Base-by-base conservation (phyloP, 2,329 filamentous ascomycete genomes). In the Epichloe aotearoae region DNA sequence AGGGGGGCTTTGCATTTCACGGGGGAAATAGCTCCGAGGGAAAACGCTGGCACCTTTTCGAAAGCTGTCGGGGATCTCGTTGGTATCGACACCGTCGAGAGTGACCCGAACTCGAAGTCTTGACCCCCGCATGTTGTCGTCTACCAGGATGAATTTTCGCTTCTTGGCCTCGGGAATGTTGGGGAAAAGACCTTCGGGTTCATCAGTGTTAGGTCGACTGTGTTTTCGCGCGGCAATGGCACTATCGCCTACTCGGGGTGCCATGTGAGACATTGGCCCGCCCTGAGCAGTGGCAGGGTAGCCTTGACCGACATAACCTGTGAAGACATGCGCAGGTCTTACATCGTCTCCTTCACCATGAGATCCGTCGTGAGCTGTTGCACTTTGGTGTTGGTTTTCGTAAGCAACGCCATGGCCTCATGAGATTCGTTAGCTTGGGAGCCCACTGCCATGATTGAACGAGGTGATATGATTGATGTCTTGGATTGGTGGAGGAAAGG, bases 11-110 rank as follows among this genome's bases (percentile, higher is more conserved):
- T 91, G 88, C 88, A 95, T 95, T 69, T 96, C 88, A 42, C 88
- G 82, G 1, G 88, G 88, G 64, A 93, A 95, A 69, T 91, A 97
- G 51, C 87, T 90, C 46, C 89, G 84, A 8, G 90, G 91, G 61
- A 84, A 97, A 2, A 97, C 90, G 10, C 87, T 88, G 60, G 91
- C 91, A 50, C 80, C 82, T 69, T 89, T 89, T 57, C 91, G 86
- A 71, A 95, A 96, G 15, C 88, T 93, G 66, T 97, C 91, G 1
- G 91, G 91, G 62, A 97, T 95, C 68, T 97, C 91, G 61, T 90
- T 85, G 72, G 93, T 94, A 64, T 96, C 86, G 59, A 96, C 89
- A 43, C 84, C 83, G 62, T 96, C 88, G n/a, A 98, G 80, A 55
- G 86, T 93, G 48, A 96, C 90, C 54, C 90, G 85, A 44, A 97